Evolutionary conservation across 768 basidiomycete genomes (phyloP).

Genomic region (Agaricus sinodeliciosus): DNA sequence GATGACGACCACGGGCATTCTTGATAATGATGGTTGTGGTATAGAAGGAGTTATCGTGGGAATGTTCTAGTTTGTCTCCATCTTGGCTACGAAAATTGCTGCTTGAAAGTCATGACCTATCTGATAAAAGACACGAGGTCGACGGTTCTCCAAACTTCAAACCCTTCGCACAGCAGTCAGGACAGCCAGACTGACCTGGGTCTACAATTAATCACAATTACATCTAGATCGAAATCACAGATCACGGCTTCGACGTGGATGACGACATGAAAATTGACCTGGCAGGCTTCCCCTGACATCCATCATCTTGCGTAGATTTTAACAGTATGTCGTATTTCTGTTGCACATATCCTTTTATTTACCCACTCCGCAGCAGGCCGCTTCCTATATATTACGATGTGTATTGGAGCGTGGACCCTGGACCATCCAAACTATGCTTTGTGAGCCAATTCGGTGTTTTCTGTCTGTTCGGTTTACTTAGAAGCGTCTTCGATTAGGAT

Average conservation of each 20-base stretch:
- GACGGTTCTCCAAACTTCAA: too few relatives aligned
- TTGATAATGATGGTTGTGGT: conserved; percentile 9
- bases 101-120: too few relatives aligned
- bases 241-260: neutral
- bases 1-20: conserved; percentile 49
- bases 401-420: conserved; percentile 72
- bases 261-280: neutral
- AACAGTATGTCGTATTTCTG: neutral
- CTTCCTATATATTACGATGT: conserved; percentile 40
- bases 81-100: too few relatives aligned
- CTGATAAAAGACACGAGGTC: too few relatives aligned
- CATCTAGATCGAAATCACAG: neutral
- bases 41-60: conserved; percentile 1
- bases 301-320: neutral
- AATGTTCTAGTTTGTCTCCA: neutral
- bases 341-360: neutral
- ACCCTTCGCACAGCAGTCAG: too few relatives aligned
- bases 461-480: conserved; percentile 4
- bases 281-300: neutral
- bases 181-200: too few relatives aligned
- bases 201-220: too few relatives aligned
- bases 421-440: conserved; percentile 74
- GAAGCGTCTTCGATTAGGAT: conserved; percentile 37
- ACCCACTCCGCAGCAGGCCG: neutral
- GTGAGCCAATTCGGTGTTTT: conserved; percentile 35